Percentiles rank a stretch among this genome's conserved stretches.
Evolutionary conservation across 306 rosid genomes (phyloP).

Genomic region (Quercus aquifolioides): DNA sequence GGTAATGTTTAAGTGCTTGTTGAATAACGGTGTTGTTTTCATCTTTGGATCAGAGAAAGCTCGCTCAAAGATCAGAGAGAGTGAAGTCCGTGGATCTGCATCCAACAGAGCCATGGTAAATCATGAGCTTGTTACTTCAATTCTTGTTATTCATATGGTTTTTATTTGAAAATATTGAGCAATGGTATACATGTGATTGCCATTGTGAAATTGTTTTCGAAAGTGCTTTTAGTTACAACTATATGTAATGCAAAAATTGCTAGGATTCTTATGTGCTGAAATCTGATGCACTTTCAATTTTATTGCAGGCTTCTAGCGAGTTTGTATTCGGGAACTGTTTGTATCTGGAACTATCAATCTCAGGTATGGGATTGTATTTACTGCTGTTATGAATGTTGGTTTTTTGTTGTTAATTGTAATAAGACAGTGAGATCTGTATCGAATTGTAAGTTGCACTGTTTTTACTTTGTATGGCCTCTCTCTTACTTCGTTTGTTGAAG

Average conservation of each 20-base stretch:
- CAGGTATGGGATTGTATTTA: conserved; percentile 53
- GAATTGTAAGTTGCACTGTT: background rate
- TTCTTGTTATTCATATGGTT: background rate
- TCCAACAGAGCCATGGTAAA: conserved; percentile 99
- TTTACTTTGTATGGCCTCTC: background rate
- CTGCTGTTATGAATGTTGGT: background rate
- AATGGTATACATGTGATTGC: background rate
- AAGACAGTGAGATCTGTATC: background rate
- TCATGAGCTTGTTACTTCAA: background rate
- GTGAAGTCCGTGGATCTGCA: conserved; percentile 99
- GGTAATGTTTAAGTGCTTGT: conserved; percentile 12
- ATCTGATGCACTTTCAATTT: conserved; percentile 16
- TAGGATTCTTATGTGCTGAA: conserved; percentile 18
- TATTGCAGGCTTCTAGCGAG: conserved; percentile 90
- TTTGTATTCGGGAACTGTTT: conserved; percentile 94
- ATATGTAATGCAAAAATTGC: background rate
- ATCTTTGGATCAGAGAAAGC: conserved; percentile 47
- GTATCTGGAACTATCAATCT: conserved; percentile 98
- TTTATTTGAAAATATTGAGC: background rate
- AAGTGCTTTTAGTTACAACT: background rate
- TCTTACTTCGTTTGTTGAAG: background rate
- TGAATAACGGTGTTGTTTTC: conserved; percentile 10
- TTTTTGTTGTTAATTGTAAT: background rate
- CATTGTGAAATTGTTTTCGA: background rate
- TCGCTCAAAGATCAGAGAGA: conserved; percentile 64